Evolutionary conservation across 2,329 filamentous ascomycete species (phyloP).

Genomic region (Microdochium bolleyi): DNA sequence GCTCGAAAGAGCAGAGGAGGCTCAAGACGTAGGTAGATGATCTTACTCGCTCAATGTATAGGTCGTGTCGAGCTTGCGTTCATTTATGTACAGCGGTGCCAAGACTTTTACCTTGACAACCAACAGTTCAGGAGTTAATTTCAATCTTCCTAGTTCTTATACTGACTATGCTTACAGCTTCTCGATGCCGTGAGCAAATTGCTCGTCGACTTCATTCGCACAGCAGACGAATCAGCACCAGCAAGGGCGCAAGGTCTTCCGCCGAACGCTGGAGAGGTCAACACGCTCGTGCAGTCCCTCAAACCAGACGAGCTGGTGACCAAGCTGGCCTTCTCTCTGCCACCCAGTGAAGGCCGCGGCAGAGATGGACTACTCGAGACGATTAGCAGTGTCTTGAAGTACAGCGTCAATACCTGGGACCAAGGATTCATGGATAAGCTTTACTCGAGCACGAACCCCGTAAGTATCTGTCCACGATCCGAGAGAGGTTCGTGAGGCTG

Average conservation of each 20-base stretch:
- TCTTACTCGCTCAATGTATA: no score
- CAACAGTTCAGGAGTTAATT: neutral
- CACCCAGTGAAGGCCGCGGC: constrained; percentile 45
- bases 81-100: neutral
- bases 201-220: constrained; percentile 61
- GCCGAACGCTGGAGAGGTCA: constrained; percentile 30
- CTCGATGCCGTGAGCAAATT: constrained; percentile 59
- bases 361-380: constrained; percentile 68
- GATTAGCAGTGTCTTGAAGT: constrained; percentile 64
- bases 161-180: constrained; percentile 39
- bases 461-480: constrained; percentile 26
- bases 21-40: constrained; percentile 32
- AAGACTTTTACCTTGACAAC: neutral
- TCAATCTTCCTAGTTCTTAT: neutral
- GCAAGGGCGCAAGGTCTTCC: constrained; percentile 46
- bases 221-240: constrained; percentile 56
- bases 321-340: constrained; percentile 51
- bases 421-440: constrained; percentile 95
- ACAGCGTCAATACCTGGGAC: constrained; percentile 98
- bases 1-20: constrained; percentile 32
- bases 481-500: no score
- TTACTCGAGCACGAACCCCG: constrained; percentile 82
- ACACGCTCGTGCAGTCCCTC: constrained; percentile 56
- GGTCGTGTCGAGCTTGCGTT: neutral
- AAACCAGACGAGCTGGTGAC: constrained; percentile 49